A percentile compares a stretch with the other conserved stretches of the same genome.
Conservation (phyloP, 139 green algal genomes). For the Micractinium conductrix region DNA sequence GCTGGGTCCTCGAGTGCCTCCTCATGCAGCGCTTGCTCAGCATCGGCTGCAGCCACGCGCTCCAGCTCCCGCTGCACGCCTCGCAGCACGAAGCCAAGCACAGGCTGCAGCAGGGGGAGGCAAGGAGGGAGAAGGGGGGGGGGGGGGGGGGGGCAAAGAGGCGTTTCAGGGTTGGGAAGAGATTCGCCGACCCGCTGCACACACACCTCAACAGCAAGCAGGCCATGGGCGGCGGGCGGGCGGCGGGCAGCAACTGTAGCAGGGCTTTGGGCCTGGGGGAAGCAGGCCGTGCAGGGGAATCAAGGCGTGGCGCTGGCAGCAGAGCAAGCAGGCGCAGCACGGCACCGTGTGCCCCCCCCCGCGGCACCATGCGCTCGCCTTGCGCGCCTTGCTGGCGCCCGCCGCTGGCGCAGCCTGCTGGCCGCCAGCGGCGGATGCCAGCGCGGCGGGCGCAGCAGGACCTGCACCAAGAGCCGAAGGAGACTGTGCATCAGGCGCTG, state of each 20-base stretch:
- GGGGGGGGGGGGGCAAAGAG: too few relatives aligned
- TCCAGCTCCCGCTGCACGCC: conserved; percentile 21
- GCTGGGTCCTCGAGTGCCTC: not conserved
- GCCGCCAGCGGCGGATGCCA: too few relatives aligned
- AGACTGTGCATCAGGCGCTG: too few relatives aligned
- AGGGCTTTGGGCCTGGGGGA: too few relatives aligned
- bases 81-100: not conserved
- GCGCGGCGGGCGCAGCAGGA: too few relatives aligned
- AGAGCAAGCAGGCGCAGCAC: conserved; percentile 30
- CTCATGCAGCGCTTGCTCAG: not conserved
- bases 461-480: too few relatives aligned
- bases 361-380: too few relatives aligned
- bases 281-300: not conserved
- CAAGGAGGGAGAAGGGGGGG: not conserved
- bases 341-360: too few relatives aligned
- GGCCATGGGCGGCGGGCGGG: too few relatives aligned
- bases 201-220: not conserved
- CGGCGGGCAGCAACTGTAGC: too few relatives aligned
- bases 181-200: not conserved
- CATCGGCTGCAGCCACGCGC: not conserved
- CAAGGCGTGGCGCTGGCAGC: not conserved
- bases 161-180: not conserved
- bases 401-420: too few relatives aligned
- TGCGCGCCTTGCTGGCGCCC: too few relatives aligned
- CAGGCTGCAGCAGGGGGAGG: not conserved